Conservation (phyloP, 2,329 filamentous ascomycete species). For the Iodosphaeria phyllophila region DNA sequence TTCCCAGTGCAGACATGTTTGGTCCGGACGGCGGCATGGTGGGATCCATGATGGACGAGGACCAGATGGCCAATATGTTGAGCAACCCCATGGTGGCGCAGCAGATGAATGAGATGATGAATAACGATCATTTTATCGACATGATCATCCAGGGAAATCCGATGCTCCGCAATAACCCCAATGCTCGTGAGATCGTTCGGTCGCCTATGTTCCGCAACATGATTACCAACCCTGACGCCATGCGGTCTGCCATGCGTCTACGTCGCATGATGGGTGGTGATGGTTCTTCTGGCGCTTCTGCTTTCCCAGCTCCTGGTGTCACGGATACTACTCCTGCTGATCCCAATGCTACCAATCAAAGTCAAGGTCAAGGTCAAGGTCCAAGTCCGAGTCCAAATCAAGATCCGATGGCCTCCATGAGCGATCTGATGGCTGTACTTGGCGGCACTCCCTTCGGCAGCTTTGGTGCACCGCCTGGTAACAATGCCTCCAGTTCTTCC, state of each 20-base stretch:
- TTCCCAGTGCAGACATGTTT: conserved; percentile 77
- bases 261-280: conserved; percentile 46
- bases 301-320: conserved; percentile 78
- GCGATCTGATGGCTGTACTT: too few relatives aligned
- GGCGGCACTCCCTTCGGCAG: conserved; percentile 10
- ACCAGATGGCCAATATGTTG: conserved; percentile 69
- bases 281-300: too few relatives aligned
- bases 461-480: conserved; percentile 9
- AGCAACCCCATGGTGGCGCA: conserved; percentile 74
- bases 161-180: conserved; percentile 54
- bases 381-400: too few relatives aligned
- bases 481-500: conserved; percentile 6
- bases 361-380: too few relatives aligned
- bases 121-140: conserved; percentile 86
- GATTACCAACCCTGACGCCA: conserved; percentile 77
- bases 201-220: conserved; percentile 79
- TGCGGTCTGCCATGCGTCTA: conserved; percentile 70
- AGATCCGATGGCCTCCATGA: too few relatives aligned
- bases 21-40: conserved; percentile 94
- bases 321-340: conserved; percentile 69
- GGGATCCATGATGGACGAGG: conserved; percentile 56
- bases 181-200: conserved; percentile 68
- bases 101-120: conserved; percentile 83
- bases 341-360: conserved; percentile 27
- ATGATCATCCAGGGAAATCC: conserved; percentile 90